Conservation (phyloP, 495 filamentous ascomycete genomes). For the Astrothelium subdiscretum region DNA sequence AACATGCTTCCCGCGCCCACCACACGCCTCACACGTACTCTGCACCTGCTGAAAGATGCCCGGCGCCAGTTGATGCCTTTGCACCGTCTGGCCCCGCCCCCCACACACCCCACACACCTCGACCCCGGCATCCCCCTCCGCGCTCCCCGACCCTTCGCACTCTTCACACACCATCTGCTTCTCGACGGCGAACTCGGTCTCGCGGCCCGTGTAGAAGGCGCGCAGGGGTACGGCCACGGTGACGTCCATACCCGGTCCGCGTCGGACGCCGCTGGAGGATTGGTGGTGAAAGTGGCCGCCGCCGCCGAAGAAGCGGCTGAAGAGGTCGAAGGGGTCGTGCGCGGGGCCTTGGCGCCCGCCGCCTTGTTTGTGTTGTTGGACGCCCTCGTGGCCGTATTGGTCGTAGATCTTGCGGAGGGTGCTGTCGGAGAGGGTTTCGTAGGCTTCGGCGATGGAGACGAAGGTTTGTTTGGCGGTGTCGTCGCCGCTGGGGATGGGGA, state of each 20-base stretch:
- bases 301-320: slow-evolving; percentile 95
- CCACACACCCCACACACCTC: slow-evolving; percentile 64
- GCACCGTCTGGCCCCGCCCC: slow-evolving; percentile 66
- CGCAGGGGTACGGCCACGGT: slow-evolving; percentile 68
- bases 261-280: slow-evolving; percentile 56
- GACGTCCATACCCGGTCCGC: slow-evolving; percentile 85
- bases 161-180: slow-evolving; percentile 91
- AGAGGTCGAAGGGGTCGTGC: slow-evolving; percentile 93
- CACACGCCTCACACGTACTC: slow-evolving; percentile 75
- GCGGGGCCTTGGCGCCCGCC: slow-evolving; percentile 44
- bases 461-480: slow-evolving; percentile 79
- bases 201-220: slow-evolving; percentile 86
- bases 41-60: slow-evolving; percentile 98
- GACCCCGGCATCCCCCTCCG: slow-evolving; percentile 55
- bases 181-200: slow-evolving; percentile 77
- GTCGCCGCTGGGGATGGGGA: slow-evolving; percentile 46
- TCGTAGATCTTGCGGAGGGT: slow-evolving; percentile 88
- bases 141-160: slow-evolving; percentile 77
- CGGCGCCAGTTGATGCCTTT: slow-evolving; percentile 84
- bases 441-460: slow-evolving; percentile 89
- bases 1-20: slow-evolving; percentile 77
- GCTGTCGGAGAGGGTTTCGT: slow-evolving; percentile 78
- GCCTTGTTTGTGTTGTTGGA: slow-evolving; percentile 71
- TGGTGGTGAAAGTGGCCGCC: slow-evolving; percentile 63
- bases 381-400: slow-evolving; percentile 83